phyloP scores from a whole-genome alignment of 148 eudicot species.

The Tetragonia tetragonoides region DNA sequence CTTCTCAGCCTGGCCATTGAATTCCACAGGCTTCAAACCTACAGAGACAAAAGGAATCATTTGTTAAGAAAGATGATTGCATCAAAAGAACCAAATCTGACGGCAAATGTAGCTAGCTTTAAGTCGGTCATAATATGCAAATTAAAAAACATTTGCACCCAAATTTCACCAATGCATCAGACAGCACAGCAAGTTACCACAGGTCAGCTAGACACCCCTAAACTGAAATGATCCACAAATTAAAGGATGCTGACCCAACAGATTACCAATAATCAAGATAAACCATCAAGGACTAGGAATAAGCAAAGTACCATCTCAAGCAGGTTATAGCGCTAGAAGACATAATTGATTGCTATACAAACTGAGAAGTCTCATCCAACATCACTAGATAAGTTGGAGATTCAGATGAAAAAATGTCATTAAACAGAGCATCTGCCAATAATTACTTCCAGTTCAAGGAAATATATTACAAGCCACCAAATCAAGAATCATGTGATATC shows the following conservation, averaged over 20 bases:
- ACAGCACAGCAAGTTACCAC: neutral
- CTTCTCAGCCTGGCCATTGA: slow-evolving; percentile 50
- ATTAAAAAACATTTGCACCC: neutral
- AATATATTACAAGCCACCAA: neutral
- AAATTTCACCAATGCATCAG: neutral
- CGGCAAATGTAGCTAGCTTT: no score
- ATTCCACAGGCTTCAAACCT: slow-evolving; percentile 50
- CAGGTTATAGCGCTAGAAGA: neutral
- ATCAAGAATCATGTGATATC: neutral
- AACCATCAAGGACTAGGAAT: neutral
- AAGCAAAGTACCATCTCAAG: neutral
- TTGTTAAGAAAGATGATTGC: neutral
- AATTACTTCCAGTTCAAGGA: neutral
- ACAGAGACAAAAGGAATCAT: slow-evolving; percentile 8
- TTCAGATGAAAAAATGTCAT: neutral
- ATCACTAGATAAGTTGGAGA: neutral
- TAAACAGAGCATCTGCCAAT: neutral
- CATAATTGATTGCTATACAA: neutral
- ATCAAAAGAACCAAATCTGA: neutral
- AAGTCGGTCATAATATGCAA: neutral
- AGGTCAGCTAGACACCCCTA: neutral
- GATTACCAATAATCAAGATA: neutral
- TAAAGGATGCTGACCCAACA: neutral
- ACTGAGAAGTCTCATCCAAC: neutral
- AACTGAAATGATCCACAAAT: neutral